Conservation (phyloP, 2,329 filamentous ascomycete genomes). For the Fusarium ramigenum region DNA sequence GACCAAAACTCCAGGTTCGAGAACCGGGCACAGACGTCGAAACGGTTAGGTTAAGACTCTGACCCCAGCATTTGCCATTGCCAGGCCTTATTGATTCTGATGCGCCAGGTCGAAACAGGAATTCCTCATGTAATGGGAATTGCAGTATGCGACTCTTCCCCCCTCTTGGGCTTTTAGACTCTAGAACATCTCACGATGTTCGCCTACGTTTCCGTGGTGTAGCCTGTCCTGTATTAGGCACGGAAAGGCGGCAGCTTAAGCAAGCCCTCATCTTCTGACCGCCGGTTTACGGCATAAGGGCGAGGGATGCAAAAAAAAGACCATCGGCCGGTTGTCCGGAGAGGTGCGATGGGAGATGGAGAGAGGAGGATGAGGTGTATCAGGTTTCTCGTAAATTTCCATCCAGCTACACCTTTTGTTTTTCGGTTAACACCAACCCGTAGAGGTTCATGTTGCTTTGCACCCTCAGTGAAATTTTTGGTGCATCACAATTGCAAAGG, state of each 20-base stretch:
- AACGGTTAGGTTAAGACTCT: conserved; percentile 18
- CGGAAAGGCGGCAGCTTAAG: conserved; percentile 13
- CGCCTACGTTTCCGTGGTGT: conserved; percentile 4
- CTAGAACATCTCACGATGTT: conserved; percentile 22
- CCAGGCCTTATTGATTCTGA: conserved; percentile 9
- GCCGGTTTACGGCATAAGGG: conserved; percentile 13
- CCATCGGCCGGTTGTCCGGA: neutral
- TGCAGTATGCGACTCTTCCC: conserved; percentile 17
- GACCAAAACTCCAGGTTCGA: conserved; percentile 22
- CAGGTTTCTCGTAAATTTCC: conserved; percentile 6
- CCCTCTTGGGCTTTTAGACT: neutral
- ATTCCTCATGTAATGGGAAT: conserved; percentile 36
- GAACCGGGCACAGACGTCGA: conserved; percentile 27
- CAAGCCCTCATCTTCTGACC: conserved; percentile 24
- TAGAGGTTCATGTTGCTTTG: neutral
- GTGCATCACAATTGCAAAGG: neutral
- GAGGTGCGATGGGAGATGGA: neutral
- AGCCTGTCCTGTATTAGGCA: neutral
- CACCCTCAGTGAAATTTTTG: neutral
- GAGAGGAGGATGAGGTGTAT: conserved; percentile 4
- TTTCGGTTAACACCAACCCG: conserved; percentile 16
- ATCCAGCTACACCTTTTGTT: neutral
- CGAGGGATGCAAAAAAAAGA: neutral
- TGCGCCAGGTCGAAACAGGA: conserved; percentile 30
- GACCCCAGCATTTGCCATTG: conserved; percentile 23